A percentile compares a stretch with the other conserved stretches of the same genome.
Evolutionary conservation across 1,139 yeast genomes (phyloP).

Genomic region (Candida glucosophila): DNA sequence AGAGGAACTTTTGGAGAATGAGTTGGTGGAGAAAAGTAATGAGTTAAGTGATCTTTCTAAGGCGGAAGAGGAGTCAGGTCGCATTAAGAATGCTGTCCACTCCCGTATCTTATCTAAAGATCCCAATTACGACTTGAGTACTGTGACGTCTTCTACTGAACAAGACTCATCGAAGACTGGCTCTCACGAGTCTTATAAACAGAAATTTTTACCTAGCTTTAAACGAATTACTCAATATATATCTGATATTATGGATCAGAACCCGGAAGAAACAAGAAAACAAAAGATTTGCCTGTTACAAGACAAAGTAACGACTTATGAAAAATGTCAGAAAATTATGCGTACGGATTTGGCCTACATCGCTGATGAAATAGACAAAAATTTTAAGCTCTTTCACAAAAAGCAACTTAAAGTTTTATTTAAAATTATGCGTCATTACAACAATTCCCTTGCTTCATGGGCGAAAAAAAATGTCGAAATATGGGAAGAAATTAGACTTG

Average conservation of each 20-base stretch:
- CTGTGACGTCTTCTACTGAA: constrained; percentile 8
- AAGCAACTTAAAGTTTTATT: constrained; percentile 38
- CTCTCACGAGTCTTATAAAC: constrained; percentile 6
- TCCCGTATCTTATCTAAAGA: constrained; percentile 19
- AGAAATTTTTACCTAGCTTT: constrained; percentile 25
- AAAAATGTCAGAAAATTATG: constrained; percentile 52
- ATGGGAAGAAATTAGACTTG: constrained; percentile 62
- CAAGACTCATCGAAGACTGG: constrained; percentile 1
- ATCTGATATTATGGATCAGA: constrained; percentile 61
- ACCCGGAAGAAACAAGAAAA: constrained; percentile 58
- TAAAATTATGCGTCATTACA: constrained; percentile 41
- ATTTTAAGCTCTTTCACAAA: constrained; percentile 42
- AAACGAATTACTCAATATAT: constrained; percentile 56
- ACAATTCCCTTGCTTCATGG: constrained; percentile 57
- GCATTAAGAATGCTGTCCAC: constrained; percentile 25
- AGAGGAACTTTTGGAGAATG: constrained; percentile 46
- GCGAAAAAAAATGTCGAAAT: constrained; percentile 61
- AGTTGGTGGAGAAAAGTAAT: constrained; percentile 37
- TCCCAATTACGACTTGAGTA: constrained; percentile 21
- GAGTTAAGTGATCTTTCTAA: constrained; percentile 33
- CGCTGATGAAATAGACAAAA: constrained; percentile 40
- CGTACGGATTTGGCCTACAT: constrained; percentile 47
- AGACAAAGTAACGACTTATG: constrained; percentile 44
- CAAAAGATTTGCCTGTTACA: constrained; percentile 45
- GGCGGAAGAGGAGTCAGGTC: constrained; percentile 31